These are phyloP conservation scores for Gossypium trilobum DNA, from an alignment of 441 rosid genomes.

Conservation along the genomic window DNA sequence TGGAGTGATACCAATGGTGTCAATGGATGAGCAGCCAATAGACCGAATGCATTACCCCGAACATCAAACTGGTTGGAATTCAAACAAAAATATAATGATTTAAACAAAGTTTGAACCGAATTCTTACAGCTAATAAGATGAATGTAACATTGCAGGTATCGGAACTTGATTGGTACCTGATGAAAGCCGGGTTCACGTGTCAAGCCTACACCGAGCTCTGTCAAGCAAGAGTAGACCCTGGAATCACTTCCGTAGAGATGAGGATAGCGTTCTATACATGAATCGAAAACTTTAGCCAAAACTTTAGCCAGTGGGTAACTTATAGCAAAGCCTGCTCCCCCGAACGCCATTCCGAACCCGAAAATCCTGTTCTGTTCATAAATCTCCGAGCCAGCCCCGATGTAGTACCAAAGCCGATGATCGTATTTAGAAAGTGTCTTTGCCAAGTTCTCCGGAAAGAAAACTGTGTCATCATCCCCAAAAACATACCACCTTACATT, in stretches of 20 bases:
- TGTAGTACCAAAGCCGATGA: conserved; percentile 65
- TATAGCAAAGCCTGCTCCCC: conserved; percentile 78
- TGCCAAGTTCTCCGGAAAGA: conserved; percentile 61
- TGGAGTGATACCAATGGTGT: conserved; percentile 69
- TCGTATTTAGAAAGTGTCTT: conserved; percentile 80
- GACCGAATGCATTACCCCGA: conserved; percentile 61
- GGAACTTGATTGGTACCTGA: conserved; percentile 45
- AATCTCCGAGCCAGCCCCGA: conserved; percentile 74
- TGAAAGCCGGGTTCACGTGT: conserved; percentile 93
- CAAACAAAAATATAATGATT: not conserved
- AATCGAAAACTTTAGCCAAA: conserved; percentile 63
- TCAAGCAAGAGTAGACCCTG: conserved; percentile 67
- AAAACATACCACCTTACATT: conserved; percentile 77
- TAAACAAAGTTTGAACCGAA: not conserved
- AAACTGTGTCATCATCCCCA: conserved; percentile 87
- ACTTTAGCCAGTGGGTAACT: conserved; percentile 73
- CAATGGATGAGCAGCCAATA: conserved; percentile 64
- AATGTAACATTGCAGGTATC: not conserved
- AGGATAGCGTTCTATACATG: conserved; percentile 69
- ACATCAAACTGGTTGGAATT: conserved; percentile 48
- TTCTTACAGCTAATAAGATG: not conserved
- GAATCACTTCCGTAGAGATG: conserved; percentile 82
- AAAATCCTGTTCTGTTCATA: conserved; percentile 50
- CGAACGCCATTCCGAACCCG: conserved; percentile 70
- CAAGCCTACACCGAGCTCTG: conserved; percentile 77